Evolutionary conservation across 2,329 filamentous ascomycete species (phyloP).

Genomic region (Hortaea sp.): DNA sequence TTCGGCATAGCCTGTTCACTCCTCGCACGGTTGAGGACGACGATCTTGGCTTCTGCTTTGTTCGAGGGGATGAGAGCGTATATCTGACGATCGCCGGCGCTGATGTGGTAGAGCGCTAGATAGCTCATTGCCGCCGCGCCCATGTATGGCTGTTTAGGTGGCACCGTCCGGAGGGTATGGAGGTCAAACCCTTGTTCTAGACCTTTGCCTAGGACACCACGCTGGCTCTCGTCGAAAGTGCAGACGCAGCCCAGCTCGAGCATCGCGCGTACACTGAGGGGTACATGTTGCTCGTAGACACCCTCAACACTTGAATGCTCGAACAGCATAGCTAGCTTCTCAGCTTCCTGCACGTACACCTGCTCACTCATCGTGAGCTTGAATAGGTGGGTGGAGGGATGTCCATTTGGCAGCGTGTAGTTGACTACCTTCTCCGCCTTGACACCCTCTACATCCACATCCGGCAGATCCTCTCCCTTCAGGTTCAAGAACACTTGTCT

Average conservation of each 20-base stretch:
- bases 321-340: slow-evolving; percentile 74
- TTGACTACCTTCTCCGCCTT: slow-evolving; percentile 87
- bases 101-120: slow-evolving; percentile 86
- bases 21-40: slow-evolving; percentile 74
- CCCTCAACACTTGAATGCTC: slow-evolving; percentile 92
- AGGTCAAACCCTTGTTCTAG: slow-evolving; percentile 92
- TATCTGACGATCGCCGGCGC: slow-evolving; percentile 80
- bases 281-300: slow-evolving; percentile 90
- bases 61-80: slow-evolving; percentile 87
- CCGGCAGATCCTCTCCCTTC: slow-evolving; percentile 75
- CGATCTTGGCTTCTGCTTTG: slow-evolving; percentile 68
- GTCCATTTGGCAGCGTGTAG: slow-evolving; percentile 87
- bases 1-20: slow-evolving; percentile 85
- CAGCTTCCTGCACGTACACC: slow-evolving; percentile 71
- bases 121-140: slow-evolving; percentile 62
- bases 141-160: slow-evolving; percentile 64
- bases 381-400: slow-evolving; percentile 88
- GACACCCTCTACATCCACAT: slow-evolving; percentile 78
- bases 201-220: slow-evolving; percentile 83
- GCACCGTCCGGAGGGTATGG: slow-evolving; percentile 57
- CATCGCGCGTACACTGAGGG: slow-evolving; percentile 75
- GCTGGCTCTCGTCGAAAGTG: slow-evolving; percentile 83
- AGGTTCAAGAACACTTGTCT: slow-evolving; percentile 86
- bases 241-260: slow-evolving; percentile 84
- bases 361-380: slow-evolving; percentile 85